Conservation (phyloP, 75 land plant genomes). For the Chamaecyparis obtusa region DNA sequence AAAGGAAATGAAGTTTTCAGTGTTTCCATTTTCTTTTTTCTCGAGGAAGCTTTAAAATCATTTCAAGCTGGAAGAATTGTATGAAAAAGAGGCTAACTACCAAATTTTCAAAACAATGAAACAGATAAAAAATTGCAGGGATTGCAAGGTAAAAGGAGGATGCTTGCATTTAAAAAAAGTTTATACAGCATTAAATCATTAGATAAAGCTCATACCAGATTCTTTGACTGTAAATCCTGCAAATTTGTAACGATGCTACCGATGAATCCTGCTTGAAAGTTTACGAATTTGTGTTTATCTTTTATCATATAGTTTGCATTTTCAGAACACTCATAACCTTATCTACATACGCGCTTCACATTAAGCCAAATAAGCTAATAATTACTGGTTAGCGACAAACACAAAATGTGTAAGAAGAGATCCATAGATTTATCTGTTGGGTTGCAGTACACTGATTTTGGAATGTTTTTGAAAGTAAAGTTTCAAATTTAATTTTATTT, state of each 20-base stretch:
- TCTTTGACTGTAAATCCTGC: not conserved
- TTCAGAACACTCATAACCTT: not conserved
- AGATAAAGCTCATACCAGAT: not conserved
- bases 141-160: not conserved
- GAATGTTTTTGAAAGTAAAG: too few relatives aligned
- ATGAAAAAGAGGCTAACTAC: not conserved
- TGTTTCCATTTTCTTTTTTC: not conserved
- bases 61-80: not conserved
- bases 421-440: too few relatives aligned
- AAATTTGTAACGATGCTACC: not conserved
- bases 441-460: too few relatives aligned
- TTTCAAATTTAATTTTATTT: too few relatives aligned
- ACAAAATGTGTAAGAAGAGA: not conserved
- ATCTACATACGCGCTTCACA: not conserved
- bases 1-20: not conserved
- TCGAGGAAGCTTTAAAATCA: not conserved
- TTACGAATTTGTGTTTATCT: not conserved
- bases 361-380: not conserved
- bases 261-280: not conserved
- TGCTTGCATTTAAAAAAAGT: not conserved
- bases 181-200: not conserved
- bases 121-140: not conserved
- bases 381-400: not conserved
- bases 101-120: not conserved
- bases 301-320: not conserved